Percentiles rank a stretch among this genome's conserved stretches.
These are phyloP conservation scores for Moelleriella libera DNA, from an alignment of 2,329 filamentous ascomycete species.

Conservation along the genomic window DNA sequence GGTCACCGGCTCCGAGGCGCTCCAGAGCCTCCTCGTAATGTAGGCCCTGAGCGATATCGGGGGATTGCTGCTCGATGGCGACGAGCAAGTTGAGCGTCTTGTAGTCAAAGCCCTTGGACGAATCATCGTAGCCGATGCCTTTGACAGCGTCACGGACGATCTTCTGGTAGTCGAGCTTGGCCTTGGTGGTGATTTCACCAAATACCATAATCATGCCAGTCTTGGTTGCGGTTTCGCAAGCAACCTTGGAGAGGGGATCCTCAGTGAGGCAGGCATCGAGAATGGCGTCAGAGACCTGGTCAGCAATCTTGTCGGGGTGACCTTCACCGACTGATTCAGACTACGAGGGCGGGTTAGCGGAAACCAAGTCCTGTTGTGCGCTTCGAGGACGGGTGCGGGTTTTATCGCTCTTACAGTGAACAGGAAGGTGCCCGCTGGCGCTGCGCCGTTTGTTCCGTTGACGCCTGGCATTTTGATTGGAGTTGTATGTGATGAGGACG, in stretches of 20 bases:
- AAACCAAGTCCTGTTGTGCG: background rate
- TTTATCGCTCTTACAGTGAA: conserved; percentile 49
- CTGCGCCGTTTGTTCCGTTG: conserved; percentile 32
- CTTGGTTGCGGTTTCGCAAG: conserved; percentile 99
- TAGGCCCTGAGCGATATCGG: conserved; percentile 97
- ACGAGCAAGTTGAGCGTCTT: conserved; percentile 98
- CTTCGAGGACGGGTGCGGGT: background rate
- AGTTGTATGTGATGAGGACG: background rate
- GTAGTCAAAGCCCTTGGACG: conserved; percentile 98
- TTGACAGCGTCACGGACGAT: conserved; percentile 89
- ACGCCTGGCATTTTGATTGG: conserved; percentile 32
- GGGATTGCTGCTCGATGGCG: conserved; percentile 97
- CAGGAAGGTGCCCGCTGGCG: conserved; percentile 55
- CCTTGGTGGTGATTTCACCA: conserved; percentile 96
- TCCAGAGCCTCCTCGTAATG: conserved; percentile 96
- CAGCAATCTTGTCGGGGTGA: conserved; percentile 93
- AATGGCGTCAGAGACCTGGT: conserved; percentile 96
- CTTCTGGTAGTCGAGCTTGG: conserved; percentile 94
- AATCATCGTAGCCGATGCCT: conserved; percentile 97
- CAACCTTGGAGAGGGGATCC: conserved; percentile 96
- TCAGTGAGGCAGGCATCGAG: conserved; percentile 93
- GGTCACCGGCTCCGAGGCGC: conserved; percentile 96
- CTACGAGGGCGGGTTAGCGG: conserved; percentile 21
- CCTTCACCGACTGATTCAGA: conserved; percentile 84
- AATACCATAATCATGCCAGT: conserved; percentile 99